Evolutionary conservation across 2,329 filamentous ascomycete genomes (phyloP).

Genomic region (Mycosphaerella arachidis): DNA sequence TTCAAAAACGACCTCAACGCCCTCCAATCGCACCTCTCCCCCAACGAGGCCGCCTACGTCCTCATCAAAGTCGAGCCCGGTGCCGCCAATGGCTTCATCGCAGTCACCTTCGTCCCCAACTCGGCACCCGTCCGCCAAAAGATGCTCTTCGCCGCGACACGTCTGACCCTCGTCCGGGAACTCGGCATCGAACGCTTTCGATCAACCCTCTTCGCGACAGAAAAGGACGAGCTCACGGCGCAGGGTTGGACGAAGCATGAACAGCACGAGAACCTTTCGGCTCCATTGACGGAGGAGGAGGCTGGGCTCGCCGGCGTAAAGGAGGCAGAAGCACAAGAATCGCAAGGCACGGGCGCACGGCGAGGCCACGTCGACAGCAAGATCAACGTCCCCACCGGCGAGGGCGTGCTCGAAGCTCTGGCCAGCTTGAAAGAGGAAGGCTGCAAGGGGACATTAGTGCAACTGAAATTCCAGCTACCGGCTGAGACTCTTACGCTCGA

Average conservation of each 20-base stretch:
- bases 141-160: constrained; percentile 78
- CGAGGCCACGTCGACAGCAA: constrained; percentile 46
- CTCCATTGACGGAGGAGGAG: constrained; percentile 77
- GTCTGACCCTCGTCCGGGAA: constrained; percentile 69
- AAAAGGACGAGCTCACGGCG: constrained; percentile 62
- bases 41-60: constrained; percentile 66
- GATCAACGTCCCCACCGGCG: constrained; percentile 52
- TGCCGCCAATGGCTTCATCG: constrained; percentile 50
- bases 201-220: constrained; percentile 70
- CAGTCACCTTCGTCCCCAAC: constrained; percentile 75
- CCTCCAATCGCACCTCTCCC: constrained; percentile 60
- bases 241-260: constrained; percentile 70
- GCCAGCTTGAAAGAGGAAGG: constrained; percentile 51
- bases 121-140: constrained; percentile 75
- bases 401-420: constrained; percentile 62
- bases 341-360: constrained; percentile 61
- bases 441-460: constrained; percentile 22
- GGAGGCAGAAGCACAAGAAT: constrained; percentile 69
- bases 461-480: constrained; percentile 45
- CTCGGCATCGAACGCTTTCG: constrained; percentile 74
- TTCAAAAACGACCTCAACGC: constrained; percentile 62
- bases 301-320: constrained; percentile 66
- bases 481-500: constrained; percentile 67
- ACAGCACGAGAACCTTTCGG: constrained; percentile 55
- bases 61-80: constrained; percentile 65